Evolutionary conservation across 306 rosid genomes (phyloP), one percentile per base, ranked within the genome.

Genomic region (Prunus dulcis): DNA sequence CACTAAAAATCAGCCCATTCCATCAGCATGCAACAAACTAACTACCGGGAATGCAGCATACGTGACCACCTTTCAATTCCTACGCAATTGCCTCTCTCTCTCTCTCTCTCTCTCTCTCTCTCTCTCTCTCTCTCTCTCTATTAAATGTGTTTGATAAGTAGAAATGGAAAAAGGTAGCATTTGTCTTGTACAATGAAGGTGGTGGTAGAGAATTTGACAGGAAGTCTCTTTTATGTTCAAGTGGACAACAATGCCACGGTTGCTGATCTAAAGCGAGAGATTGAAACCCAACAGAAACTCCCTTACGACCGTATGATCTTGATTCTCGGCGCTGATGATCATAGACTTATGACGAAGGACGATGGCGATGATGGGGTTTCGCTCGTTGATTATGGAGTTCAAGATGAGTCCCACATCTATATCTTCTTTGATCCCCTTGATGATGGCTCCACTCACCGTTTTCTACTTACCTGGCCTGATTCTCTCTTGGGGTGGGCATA

Each of bases 401-500:
- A 81, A 55, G 97, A 89, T 72, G 91, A 91, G n/a, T 85, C 95
- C 10, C 97, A 88, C 68, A 72, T 89, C 57, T 88, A 89, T 18
- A 72, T 91, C 53, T 88, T 91, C 83, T 67, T 91, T 75, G 32
- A 43, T 58, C 88, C 91, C 11, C 6, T 85, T 38, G 43, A 38
- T 6, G 51, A 47, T 3, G 17, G 51, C 15, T 47, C 51, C 51
- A 47, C 17, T 47, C 51, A 47, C 15, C 51, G 51, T 12, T 47
- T 47, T 47, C 1, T 47, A 47, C 14, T 47, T 11, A 47, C 1
- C 51, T 47, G 51, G 14, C 51, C 51, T 47, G 51, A 47, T 47
- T 47, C 51, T 47, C 51, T 12, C 14, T 47, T 47, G 51, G 14
- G 51, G 51, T 47, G 51, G 51, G 51, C 51, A 11, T 47, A 47